Evolutionary conservation across 2,329 filamentous ascomycete species (phyloP).

Genomic region (Pseudogymnoascus sp.): DNA sequence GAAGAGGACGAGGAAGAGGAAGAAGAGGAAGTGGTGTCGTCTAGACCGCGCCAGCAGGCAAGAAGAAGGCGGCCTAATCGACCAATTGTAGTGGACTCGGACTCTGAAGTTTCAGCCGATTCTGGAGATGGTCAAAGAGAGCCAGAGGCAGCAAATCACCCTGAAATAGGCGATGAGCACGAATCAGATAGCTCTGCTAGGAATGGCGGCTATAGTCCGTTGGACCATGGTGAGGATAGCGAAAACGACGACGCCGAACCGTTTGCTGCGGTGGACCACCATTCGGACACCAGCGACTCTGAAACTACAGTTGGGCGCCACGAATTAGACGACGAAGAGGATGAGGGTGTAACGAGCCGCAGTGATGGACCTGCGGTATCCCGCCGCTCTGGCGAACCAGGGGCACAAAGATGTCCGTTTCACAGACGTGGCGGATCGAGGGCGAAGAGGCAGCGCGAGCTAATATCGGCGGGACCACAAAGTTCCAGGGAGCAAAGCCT

Average conservation of each 20-base stretch:
- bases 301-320: slow-evolving; percentile 12
- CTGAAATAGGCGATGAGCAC: not conserved
- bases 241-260: slow-evolving; percentile 17
- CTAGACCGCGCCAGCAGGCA: slow-evolving; percentile 10
- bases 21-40: slow-evolving; percentile 11
- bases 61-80: not conserved
- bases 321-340: slow-evolving; percentile 15
- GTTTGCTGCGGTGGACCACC: not conserved
- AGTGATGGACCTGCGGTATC: slow-evolving; percentile 14
- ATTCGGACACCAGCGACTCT: slow-evolving; percentile 10
- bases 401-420: not conserved
- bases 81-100: slow-evolving; percentile 1
- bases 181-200: slow-evolving; percentile 9
- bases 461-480: not conserved
- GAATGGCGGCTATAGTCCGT: slow-evolving; percentile 26
- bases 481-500: not conserved
- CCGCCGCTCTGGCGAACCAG: not conserved
- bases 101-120: slow-evolving; percentile 13
- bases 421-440: not conserved
- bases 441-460: not conserved
- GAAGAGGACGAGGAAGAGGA: slow-evolving; percentile 21
- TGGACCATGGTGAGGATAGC: slow-evolving; percentile 26
- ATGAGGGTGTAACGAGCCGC: slow-evolving; percentile 24
- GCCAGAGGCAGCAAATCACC: slow-evolving; percentile 18
- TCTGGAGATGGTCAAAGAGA: slow-evolving; percentile 24